Base-by-base conservation (phyloP, 2,329 filamentous ascomycete species). In the Didymella pinodella region DNA sequence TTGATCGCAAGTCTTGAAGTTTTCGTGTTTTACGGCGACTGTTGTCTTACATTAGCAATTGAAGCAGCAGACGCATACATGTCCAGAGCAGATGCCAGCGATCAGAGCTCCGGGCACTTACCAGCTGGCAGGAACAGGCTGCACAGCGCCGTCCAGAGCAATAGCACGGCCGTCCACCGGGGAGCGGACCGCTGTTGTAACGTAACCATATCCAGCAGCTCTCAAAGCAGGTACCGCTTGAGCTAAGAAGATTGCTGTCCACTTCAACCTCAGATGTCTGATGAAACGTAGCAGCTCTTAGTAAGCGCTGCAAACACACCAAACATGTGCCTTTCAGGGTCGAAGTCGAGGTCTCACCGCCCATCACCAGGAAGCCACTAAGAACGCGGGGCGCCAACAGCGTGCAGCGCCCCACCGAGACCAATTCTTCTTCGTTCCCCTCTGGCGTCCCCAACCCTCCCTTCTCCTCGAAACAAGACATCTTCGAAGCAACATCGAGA, bases 1-100 rank as follows among this genome's bases (percentile, higher is more conserved):
- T 76, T 99, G 94, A 67, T 90, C 82, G 81, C 95, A 99, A 70
- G 90, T 97, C 76, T 98, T 99, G 85, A 98, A 99, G 77, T 96
- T 93, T 71, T 97, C 88, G 75, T 97, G 90, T 81, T 99, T 99
- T 51, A 99, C 95, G 70, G 86, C 84, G 65, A 86, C 93, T 96
- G 67, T 29, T 20, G 7, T 8, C 7, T 48, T 28, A 18, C 22
- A 56, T 70, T 36, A 69, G 60, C 46, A 48, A 22, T 8, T 29
- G 2, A 10, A 2, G 28, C 22, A 22, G 14, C 20, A 22, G 12
- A 12, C n/a, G 25, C 20, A 20, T 22, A 14, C 12, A 25, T 25
- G 41, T 36, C 16, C 25, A 43, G 25, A 25, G 20, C 11, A n/a
- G 16, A 38, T 52, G 49, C 40, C 46, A 38, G 51, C n/a, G 22